Percentiles rank a stretch among this genome's conserved stretches.
These are phyloP conservation scores for Coniochaeta sp. DNA, from an alignment of 2,329 filamentous ascomycete species.

Conservation along the genomic window DNA sequence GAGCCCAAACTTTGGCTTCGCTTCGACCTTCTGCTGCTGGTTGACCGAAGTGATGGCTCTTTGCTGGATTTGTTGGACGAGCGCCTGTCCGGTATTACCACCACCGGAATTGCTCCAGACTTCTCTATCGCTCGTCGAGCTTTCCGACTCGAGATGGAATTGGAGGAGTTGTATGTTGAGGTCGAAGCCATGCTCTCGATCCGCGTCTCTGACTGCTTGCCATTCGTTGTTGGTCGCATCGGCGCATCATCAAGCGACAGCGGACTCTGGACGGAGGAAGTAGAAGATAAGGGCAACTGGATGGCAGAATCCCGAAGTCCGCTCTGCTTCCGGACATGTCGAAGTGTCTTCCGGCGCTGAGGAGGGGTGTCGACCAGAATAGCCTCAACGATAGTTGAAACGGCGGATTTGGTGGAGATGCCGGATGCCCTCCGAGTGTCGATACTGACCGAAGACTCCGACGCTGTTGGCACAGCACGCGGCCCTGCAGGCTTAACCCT, in stretches of 20 bases:
- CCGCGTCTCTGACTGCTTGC: conserved; percentile 19
- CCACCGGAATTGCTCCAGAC: conserved; percentile 54
- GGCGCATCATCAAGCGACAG: conserved; percentile 21
- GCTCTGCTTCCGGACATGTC: conserved; percentile 53
- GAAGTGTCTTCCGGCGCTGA: conserved; percentile 46
- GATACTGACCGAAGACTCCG: conserved; percentile 31
- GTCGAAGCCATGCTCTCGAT: conserved; percentile 42
- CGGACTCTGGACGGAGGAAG: conserved; percentile 36
- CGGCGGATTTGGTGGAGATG: conserved; percentile 46
- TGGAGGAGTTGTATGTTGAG: conserved; percentile 38
- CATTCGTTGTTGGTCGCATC: conserved; percentile 2
- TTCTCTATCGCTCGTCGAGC: conserved; percentile 54
- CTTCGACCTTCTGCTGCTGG: conserved; percentile 50
- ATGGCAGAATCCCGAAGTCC: conserved; percentile 37
- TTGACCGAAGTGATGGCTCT: conserved; percentile 52
- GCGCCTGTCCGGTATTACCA: conserved; percentile 52
- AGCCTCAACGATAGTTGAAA: conserved; percentile 52
- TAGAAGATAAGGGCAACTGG: conserved; percentile 30
- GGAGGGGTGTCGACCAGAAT: conserved; percentile 45
- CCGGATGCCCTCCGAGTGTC: conserved; percentile 44
- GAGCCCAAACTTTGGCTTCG: conserved; percentile 46
- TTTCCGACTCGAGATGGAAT: conserved; percentile 44
- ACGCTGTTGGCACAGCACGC: conserved; percentile 24
- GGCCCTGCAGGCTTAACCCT: conserved; percentile 13
- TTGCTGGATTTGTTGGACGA: conserved; percentile 44